These are phyloP conservation scores for Austroboletus novae-zelandiae DNA, from an alignment of 1,284 basidiomycete species.

Conservation along the genomic window DNA sequence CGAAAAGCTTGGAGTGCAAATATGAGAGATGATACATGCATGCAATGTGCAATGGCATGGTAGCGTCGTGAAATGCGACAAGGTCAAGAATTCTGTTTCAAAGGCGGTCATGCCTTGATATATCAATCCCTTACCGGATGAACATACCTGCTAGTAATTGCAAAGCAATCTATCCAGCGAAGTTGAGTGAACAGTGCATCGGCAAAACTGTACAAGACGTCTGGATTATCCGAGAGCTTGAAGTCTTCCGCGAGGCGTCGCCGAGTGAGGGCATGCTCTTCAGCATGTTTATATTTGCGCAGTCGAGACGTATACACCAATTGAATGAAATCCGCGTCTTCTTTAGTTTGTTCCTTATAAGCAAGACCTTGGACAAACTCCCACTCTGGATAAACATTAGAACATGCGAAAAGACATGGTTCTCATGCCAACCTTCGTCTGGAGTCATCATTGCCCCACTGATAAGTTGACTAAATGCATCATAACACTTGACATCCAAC, in stretches of 20 bases:
- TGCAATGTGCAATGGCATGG: conserved; percentile 91
- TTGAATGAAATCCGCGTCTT: conserved; percentile 87
- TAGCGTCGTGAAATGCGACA: conserved; percentile 78
- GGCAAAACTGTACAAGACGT: conserved; percentile 89
- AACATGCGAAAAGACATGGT: background rate
- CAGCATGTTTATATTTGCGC: conserved; percentile 84
- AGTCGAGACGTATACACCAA: conserved; percentile 91
- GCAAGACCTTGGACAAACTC: conserved; percentile 86
- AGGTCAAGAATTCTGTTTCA: conserved; percentile 71
- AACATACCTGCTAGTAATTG: conserved; percentile 76
- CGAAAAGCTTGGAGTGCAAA: conserved; percentile 89
- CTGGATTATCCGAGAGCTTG: conserved; percentile 84
- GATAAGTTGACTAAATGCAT: conserved; percentile 89
- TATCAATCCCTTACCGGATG: background rate
- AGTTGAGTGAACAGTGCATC: conserved; percentile 87
- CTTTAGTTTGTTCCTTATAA: conserved; percentile 79
- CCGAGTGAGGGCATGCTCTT: conserved; percentile 78
- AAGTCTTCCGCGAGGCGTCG: conserved; percentile 75
- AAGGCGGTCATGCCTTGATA: conserved; percentile 2
- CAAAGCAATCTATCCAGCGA: conserved; percentile 92
- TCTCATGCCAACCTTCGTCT: conserved; percentile 70
- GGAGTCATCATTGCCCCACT: conserved; percentile 92
- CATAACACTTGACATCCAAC: conserved; percentile 96
- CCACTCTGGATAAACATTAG: conserved; percentile 69
- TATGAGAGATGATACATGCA: conserved; percentile 96